These are phyloP conservation scores for Elasticomyces elasticus DNA, from an alignment of 495 filamentous ascomycete genomes.

Conservation along the genomic window DNA sequence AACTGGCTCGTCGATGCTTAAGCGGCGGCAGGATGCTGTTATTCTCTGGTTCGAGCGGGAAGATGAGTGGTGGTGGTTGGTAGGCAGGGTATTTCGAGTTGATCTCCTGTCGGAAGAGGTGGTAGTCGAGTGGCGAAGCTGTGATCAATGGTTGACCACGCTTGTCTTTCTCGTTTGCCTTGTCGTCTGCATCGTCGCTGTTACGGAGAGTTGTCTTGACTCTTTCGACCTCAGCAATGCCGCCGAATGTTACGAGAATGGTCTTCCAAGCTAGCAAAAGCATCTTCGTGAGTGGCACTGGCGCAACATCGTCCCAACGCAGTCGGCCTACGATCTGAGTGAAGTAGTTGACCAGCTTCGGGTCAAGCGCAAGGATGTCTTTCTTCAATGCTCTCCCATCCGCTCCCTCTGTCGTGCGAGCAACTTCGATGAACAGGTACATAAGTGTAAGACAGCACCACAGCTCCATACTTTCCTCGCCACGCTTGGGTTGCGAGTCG, in stretches of 20 bases:
- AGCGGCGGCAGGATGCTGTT: constrained; percentile 83
- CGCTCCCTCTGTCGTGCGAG: constrained; percentile 26
- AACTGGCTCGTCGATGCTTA: constrained; percentile 51
- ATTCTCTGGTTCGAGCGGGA: constrained; percentile 81
- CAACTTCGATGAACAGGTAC: constrained; percentile 32
- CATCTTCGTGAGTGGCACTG: constrained; percentile 55
- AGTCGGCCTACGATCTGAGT: constrained; percentile 64
- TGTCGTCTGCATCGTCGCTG: constrained; percentile 21
- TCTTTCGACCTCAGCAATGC: constrained; percentile 55
- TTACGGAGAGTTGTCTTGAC: constrained; percentile 59
- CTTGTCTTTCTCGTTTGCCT: constrained; percentile 27
- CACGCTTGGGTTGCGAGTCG: constrained; percentile 12
- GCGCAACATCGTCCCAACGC: constrained; percentile 74
- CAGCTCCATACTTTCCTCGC: constrained; percentile 29
- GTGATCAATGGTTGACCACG: constrained; percentile 58
- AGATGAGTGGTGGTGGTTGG: constrained; percentile 69
- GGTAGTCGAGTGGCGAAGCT: constrained; percentile 90
- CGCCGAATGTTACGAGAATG: constrained; percentile 74
- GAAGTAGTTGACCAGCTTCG: constrained; percentile 60
- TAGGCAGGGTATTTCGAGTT: constrained; percentile 98
- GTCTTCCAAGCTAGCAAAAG: constrained; percentile 86
- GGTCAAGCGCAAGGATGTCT: constrained; percentile 42
- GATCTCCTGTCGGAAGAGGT: constrained; percentile 91
- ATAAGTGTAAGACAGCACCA: constrained; percentile 33
- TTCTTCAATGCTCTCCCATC: constrained; percentile 18